phyloP scores from a whole-genome alignment of 345 rosid species.

The Rhodomyrtus tomentosa region DNA sequence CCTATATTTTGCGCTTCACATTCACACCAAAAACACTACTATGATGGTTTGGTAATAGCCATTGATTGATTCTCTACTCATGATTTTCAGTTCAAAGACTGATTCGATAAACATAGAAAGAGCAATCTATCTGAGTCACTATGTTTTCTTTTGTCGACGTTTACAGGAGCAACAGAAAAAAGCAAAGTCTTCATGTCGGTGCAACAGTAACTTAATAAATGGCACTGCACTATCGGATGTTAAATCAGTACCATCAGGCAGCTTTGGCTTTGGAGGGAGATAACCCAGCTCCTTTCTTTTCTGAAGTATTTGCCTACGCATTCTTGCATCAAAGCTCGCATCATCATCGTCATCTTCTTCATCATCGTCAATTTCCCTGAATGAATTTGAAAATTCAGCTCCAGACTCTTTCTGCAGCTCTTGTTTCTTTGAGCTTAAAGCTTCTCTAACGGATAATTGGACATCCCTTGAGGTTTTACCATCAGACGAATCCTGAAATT shows the following conservation, averaged over 20 bases:
- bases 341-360: slow-evolving; percentile 45
- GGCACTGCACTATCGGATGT: not conserved
- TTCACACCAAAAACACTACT: not conserved
- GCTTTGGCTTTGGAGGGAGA: slow-evolving; percentile 7
- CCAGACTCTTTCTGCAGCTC: slow-evolving; percentile 27
- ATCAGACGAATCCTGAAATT: slow-evolving; percentile 43
- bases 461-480: slow-evolving; percentile 42
- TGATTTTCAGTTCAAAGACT: not conserved
- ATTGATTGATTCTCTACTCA: not conserved
- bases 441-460: slow-evolving; percentile 65
- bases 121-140: not conserved
- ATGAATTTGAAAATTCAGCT: slow-evolving; percentile 20
- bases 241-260: not conserved
- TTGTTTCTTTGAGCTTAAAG: slow-evolving; percentile 62
- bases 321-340: slow-evolving; percentile 69
- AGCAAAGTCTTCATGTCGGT: not conserved
- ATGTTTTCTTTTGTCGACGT: not conserved
- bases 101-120: not conserved
- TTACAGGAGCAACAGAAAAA: not conserved
- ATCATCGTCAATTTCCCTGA: not conserved
- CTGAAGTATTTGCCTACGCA: slow-evolving; percentile 67
- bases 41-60: not conserved
- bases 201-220: not conserved
- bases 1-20: not conserved
- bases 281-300: slow-evolving; percentile 59